phyloP scores from a whole-genome alignment of 2,329 filamentous ascomycete species.

The Aspergillus persii region DNA sequence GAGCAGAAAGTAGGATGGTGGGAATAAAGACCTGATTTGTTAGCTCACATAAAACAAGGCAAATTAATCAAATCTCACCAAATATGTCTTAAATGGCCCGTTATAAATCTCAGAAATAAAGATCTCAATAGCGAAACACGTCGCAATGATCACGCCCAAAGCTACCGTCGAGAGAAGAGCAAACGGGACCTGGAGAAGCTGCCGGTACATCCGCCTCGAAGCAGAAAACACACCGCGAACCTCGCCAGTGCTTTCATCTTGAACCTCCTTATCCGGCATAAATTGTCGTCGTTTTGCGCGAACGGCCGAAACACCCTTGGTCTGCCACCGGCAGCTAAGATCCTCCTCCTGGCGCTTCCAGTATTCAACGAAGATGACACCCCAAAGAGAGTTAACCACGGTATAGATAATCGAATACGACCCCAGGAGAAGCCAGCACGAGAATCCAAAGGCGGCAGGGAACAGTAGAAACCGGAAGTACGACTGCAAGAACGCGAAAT shows the following conservation, averaged over 20 bases:
- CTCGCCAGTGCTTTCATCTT: conserved; percentile 83
- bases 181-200: conserved; percentile 86
- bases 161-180: conserved; percentile 70
- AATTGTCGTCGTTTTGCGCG: conserved; percentile 77
- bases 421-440: conserved; percentile 77
- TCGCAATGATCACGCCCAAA: conserved; percentile 81
- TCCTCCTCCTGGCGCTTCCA: conserved; percentile 95
- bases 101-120: conserved; percentile 95
- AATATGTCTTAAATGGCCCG: conserved; percentile 80
- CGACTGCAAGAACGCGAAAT: conserved; percentile 92
- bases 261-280: conserved; percentile 70
- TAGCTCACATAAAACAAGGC: background rate
- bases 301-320: conserved; percentile 79
- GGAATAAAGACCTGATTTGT: conserved; percentile 72
- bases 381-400: conserved; percentile 77
- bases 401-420: conserved; percentile 83
- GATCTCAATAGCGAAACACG: conserved; percentile 91
- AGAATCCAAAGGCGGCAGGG: conserved; percentile 75
- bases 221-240: conserved; percentile 72
- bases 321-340: conserved; percentile 84
- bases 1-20: conserved; percentile 76
- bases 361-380: conserved; percentile 86
- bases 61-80: conserved; percentile 55
- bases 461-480: conserved; percentile 86
- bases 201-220: conserved; percentile 72